Base-by-base conservation (phyloP, 2,329 filamentous ascomycete species). In the Phoma sp. region DNA sequence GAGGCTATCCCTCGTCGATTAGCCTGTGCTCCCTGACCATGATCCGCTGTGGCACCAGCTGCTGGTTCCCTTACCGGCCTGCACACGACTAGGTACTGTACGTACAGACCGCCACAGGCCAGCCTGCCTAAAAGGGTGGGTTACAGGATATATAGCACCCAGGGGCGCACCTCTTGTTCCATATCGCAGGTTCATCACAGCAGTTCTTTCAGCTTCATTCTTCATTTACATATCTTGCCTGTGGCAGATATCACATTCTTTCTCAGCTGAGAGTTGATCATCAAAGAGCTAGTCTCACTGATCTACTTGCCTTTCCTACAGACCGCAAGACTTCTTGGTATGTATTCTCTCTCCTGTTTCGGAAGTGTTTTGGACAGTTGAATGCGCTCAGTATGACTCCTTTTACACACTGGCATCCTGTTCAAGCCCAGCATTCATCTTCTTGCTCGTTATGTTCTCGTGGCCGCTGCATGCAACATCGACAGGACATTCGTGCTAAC, bases 211-310 rank as follows among this genome's bases (percentile, higher is more conserved):
- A 61, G 39, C 56, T 62, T 64, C 60, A 55, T 51, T 61, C 59
- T 64, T 60, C 55, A 56, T 55, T 65, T 56, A 60, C 53, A 52
- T 58, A 63, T 70, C 64, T 66, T 66, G 71, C 73, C 72, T 69
- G 72, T 64, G 73, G 73, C 73, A 73, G 68, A 68, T 65, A 67
- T 62, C 62, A 70, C 71, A 66, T 52, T 73, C 71, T 43, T 71
- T 72, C 59, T 43, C 21, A 52, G 41, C 58, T 62, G 59, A 61
- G 49, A 54, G 41, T 63, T 60, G 49, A 53, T 53, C 45, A 36
- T 51, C 47, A 33, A 67, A 63, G 64, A 67, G 58, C 64, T 64
- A 67, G 61, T 62, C 63, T 68, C 57, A 52, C 49, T 44, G 36
- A 57, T 46, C 27, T 31, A 44, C 37, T 27, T 29, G 25, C n/a